Evolutionary conservation across 768 basidiomycete species (phyloP), one percentile per base, ranked within the genome.

Genomic region (Royoungia palumana): DNA sequence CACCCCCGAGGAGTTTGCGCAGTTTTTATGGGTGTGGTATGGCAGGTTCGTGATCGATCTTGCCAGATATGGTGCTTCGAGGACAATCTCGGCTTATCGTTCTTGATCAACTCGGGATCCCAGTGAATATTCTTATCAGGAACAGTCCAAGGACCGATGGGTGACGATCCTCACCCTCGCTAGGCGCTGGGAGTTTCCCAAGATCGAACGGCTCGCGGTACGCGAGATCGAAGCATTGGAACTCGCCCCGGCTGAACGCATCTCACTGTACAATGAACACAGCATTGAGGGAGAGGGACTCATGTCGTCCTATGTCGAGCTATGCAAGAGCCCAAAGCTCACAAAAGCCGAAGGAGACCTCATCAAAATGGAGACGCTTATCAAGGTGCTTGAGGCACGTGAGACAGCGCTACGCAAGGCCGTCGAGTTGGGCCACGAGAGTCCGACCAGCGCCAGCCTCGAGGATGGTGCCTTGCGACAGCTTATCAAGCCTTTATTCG

Each of bases 21-120:
- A 71, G 0, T 74, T 85, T 1, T 48, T 82, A 0, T 82, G 78
- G 78, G 74, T 84, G 0, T 81, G 83, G 52, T 85, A 85, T 17
- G 77, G 82, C 17, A 66, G 70, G 83, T 83, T 47, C 35, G 43
- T 21, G n/a, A 12, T 2, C 12, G 10, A 32, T 32, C 32, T 14
- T 14, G 14, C 16, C 14, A 8, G 32, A 32, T 32, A 3, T 14
- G 14, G 32, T 32, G 32, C 32, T 32, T 32, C 14, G 14, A 32
- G 32, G 16, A 14, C 22, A 20, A 35, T 30, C 4, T 34, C 30
- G 22, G 21, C 32, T 50, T 8, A 45, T 35, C 36, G 28, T 17
- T n/a, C 35, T 7, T 17, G 44, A 39, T 51, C 27, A 17, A 7
- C 34, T 11, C 37, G 28, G 28, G 28, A 13, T 28, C 13, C 87